Percentiles rank a stretch among this genome's conserved stretches.
Evolutionary conservation across 2,329 filamentous ascomycete genomes (phyloP).

Genomic region (Remersonia thermophila): DNA sequence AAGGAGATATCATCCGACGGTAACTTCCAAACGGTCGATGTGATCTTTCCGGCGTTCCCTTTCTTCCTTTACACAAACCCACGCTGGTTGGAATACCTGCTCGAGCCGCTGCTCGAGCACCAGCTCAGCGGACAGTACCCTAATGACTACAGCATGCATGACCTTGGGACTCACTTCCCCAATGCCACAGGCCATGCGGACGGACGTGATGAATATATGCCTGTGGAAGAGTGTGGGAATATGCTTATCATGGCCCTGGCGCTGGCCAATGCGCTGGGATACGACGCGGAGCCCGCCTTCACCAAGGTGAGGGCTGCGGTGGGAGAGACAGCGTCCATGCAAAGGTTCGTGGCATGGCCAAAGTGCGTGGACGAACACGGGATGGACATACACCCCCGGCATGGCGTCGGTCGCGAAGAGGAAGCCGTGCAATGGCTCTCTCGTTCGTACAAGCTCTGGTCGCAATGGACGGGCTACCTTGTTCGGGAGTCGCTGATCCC

Average conservation of each 20-base stretch:
- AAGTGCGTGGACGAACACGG: slow-evolving; percentile 15
- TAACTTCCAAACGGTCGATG: slow-evolving; percentile 75
- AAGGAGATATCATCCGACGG: slow-evolving; percentile 82
- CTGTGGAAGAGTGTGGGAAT: slow-evolving; percentile 61
- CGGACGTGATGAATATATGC: slow-evolving; percentile 62
- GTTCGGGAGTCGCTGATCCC: slow-evolving; percentile 58
- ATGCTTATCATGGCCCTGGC: slow-evolving; percentile 72
- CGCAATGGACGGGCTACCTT: slow-evolving; percentile 59
- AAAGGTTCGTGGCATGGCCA: slow-evolving; percentile 7
- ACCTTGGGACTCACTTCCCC: slow-evolving; percentile 60
- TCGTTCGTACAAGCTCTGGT: slow-evolving; percentile 50
- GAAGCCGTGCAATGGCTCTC: slow-evolving; percentile 24
- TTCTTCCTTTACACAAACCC: slow-evolving; percentile 83
- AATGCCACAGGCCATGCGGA: slow-evolving; percentile 64
- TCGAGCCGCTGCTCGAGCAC: slow-evolving; percentile 72
- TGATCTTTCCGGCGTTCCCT: slow-evolving; percentile 76
- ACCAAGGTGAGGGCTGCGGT: slow-evolving; percentile 3
- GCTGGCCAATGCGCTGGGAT: slow-evolving; percentile 60
- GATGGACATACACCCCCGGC: slow-evolving; percentile 11
- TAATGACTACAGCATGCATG: slow-evolving; percentile 69
- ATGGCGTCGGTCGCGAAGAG: slow-evolving; percentile 9
- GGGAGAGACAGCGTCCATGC: not conserved
- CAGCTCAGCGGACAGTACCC: slow-evolving; percentile 74
- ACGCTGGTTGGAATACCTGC: slow-evolving; percentile 63
- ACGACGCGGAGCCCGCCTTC: slow-evolving; percentile 46